phyloP scores from a whole-genome alignment of 768 basidiomycete species.

The Auriscalpium orientale region DNA sequence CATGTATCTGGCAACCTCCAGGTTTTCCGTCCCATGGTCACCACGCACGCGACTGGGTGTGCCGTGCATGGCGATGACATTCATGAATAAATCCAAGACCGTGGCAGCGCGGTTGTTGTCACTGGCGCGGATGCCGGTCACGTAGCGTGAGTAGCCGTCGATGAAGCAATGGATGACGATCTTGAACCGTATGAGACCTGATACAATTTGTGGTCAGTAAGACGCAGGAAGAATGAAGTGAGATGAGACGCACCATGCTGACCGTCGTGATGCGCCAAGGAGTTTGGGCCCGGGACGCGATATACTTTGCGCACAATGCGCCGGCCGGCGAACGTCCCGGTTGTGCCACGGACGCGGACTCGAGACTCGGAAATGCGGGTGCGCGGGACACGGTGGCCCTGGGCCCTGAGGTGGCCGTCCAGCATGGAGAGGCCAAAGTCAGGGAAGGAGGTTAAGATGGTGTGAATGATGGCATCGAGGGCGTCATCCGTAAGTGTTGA shows the following conservation, averaged over 20 bases:
- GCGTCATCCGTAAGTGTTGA: constrained; percentile 7
- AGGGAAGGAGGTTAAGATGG: constrained; percentile 14
- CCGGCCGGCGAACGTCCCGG: constrained; percentile 8
- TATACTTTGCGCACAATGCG: constrained; percentile 12
- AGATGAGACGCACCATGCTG: constrained; percentile 18
- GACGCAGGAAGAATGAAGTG: neutral
- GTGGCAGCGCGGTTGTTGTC: constrained; percentile 22
- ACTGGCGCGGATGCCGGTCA: constrained; percentile 17
- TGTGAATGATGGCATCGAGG: constrained; percentile 3
- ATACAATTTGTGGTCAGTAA: neutral
- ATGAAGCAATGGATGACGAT: constrained; percentile 25
- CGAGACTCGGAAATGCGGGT: constrained; percentile 10
- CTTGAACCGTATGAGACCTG: constrained; percentile 22
- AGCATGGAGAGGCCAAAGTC: constrained; percentile 16
- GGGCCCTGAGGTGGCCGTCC: constrained; percentile 7
- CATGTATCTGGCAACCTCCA: constrained; percentile 19
- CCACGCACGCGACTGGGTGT: constrained; percentile 20
- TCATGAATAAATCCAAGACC: constrained; percentile 1
- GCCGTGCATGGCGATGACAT: neutral
- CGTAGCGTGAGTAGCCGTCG: constrained; percentile 20
- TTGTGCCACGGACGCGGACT: constrained; percentile 13
- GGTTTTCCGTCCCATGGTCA: constrained; percentile 21
- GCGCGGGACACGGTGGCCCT: constrained; percentile 12
- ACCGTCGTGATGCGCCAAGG: constrained; percentile 23
- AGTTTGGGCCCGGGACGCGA: constrained; percentile 16